Conservation (phyloP, 2,329 filamentous ascomycete genomes). For the Fonsecaea nubica region DNA sequence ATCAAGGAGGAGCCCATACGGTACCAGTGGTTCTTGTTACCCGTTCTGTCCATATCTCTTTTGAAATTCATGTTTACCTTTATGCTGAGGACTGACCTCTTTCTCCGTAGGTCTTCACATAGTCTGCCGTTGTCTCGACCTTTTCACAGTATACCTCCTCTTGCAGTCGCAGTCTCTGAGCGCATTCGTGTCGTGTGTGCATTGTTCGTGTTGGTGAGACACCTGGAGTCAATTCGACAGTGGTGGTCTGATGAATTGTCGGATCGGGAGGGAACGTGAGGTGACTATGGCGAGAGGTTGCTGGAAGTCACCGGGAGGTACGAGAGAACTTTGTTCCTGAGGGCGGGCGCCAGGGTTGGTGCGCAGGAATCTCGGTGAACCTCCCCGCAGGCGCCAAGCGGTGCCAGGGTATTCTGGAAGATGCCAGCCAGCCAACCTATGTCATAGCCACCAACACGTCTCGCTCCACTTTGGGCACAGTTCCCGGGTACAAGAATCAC, state of each 20-base stretch:
- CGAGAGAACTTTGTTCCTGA: not conserved
- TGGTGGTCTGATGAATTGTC: not conserved
- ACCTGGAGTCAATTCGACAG: not conserved
- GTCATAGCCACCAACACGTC: slow-evolving; percentile 17
- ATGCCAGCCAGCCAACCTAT: slow-evolving; percentile 23
- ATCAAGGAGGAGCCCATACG: not conserved
- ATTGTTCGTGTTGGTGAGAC: not conserved
- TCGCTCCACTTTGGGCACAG: slow-evolving; percentile 13
- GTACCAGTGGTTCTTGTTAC: not conserved
- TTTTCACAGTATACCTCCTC: not conserved
- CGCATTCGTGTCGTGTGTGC: not conserved
- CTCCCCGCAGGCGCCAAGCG: slow-evolving; percentile 21
- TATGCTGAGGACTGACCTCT: no score
- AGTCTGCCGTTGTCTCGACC: not conserved
- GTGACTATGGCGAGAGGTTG: slow-evolving; percentile 1
- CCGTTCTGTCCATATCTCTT: not conserved
- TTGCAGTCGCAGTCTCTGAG: not conserved
- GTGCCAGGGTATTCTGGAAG: slow-evolving; percentile 33
- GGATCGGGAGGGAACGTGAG: slow-evolving; percentile 1
- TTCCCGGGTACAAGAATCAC: slow-evolving; percentile 18
- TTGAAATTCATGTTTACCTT: not conserved
- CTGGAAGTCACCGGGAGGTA: slow-evolving; percentile 5
- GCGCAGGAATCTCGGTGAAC: not conserved
- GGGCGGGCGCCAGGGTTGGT: not conserved
- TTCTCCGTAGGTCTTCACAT: not conserved